A percentile compares a stretch with the other conserved stretches of the same genome.
phyloP scores from a whole-genome alignment of 75 land plant genomes.

The Pseudotsuga menziesii region DNA sequence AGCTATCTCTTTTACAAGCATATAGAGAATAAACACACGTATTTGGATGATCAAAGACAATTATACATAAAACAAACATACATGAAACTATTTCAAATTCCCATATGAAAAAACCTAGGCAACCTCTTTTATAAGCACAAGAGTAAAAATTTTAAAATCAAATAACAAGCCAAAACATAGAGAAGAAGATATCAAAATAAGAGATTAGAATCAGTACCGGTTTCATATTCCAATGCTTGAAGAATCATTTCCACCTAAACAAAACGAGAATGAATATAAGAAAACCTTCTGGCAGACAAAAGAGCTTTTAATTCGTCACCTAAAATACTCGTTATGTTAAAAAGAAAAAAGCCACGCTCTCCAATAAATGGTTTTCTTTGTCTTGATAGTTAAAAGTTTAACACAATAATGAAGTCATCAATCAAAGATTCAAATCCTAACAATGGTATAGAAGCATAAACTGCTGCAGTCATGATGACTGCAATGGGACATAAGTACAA shows the following conservation, averaged over 20 bases:
- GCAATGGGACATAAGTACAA: no score
- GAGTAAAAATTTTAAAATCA: not conserved
- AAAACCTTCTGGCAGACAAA: not conserved
- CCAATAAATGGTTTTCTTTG: not conserved
- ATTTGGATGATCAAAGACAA: no score
- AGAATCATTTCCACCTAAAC: slow-evolving; percentile 90
- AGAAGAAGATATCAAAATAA: not conserved
- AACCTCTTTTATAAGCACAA: not conserved
- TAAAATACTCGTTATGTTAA: not conserved
- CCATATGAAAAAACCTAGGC: not conserved
- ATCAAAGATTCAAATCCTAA: no score
- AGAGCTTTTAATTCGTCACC: not conserved
- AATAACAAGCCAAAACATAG: not conserved
- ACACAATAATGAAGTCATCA: not conserved
- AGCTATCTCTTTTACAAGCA: not conserved
- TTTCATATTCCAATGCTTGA: slow-evolving; percentile 91
- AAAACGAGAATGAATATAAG: not conserved
- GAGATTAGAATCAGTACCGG: slow-evolving; percentile 30
- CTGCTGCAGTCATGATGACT: no score
- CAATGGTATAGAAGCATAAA: no score
- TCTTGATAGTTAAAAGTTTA: not conserved
- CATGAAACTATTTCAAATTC: not conserved
- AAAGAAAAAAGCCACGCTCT: not conserved
- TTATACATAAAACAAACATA: no score
- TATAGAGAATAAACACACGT: no score